Percentiles rank a stretch among this genome's conserved stretches.
phyloP scores from a whole-genome alignment of 2,329 filamentous ascomycete species.

The Penicillium sp. region DNA sequence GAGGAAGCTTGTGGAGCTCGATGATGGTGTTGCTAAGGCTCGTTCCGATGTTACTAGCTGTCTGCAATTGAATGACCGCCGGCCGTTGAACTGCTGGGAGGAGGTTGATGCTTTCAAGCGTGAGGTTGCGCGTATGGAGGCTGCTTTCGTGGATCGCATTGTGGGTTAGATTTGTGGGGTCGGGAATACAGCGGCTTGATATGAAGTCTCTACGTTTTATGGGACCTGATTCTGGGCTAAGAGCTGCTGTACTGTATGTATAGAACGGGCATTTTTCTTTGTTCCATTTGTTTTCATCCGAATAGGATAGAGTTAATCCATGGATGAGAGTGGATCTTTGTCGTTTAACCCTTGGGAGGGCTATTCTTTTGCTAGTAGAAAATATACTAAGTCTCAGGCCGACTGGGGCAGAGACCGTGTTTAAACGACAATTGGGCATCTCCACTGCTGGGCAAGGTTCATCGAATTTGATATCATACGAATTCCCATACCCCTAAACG shows the following conservation, averaged over 20 bases:
- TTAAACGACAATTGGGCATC: neutral
- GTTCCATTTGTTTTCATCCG: constrained; percentile 7
- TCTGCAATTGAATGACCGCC: constrained; percentile 71
- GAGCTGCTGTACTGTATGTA: constrained; percentile 23
- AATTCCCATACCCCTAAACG: constrained; percentile 72
- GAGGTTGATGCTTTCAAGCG: constrained; percentile 86
- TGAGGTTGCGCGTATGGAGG: constrained; percentile 79
- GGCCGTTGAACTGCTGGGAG: constrained; percentile 87
- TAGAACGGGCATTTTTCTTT: constrained; percentile 19
- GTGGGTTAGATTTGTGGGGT: constrained; percentile 27
- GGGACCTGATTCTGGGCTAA: constrained; percentile 5
- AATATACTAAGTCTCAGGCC: neutral
- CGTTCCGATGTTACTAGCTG: constrained; percentile 70
- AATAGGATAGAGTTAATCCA: constrained; percentile 12
- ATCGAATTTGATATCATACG: constrained; percentile 33
- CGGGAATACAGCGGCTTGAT: constrained; percentile 6
- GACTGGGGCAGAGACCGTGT: neutral
- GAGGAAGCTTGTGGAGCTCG: constrained; percentile 55
- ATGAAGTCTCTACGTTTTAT: constrained; percentile 9
- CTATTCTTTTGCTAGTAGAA: neutral
- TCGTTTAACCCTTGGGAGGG: neutral
- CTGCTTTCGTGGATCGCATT: constrained; percentile 76
- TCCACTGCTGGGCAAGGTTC: neutral
- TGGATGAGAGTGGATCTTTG: constrained; percentile 4
- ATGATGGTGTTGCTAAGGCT: constrained; percentile 63